Percentiles rank a stretch among this genome's conserved stretches.
Conservation (phyloP, 768 basidiomycete species). For the Rhodotorula toruloides region DNA sequence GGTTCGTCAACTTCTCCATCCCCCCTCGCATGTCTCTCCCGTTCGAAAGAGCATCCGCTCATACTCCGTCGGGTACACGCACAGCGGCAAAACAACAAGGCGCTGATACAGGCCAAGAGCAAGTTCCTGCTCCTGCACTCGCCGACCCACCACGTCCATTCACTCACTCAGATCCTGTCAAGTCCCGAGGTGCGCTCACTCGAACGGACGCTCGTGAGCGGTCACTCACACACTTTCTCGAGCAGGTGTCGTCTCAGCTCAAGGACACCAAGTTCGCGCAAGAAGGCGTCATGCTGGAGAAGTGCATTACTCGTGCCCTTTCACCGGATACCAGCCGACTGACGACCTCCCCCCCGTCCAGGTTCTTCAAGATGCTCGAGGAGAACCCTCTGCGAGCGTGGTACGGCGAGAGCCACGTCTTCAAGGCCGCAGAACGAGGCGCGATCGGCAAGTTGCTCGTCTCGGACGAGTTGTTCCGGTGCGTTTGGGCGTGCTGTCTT, state of each 20-base stretch:
- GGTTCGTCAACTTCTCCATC: slow-evolving; percentile 7
- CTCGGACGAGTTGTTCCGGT: slow-evolving; percentile 91
- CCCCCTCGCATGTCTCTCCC: too few species aligned
- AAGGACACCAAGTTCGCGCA: slow-evolving; percentile 95
- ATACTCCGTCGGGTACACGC: background rate
- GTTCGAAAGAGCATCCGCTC: too few species aligned
- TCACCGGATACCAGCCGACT: background rate
- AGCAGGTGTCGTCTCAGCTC: slow-evolving; percentile 64
- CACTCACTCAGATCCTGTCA: slow-evolving; percentile 84
- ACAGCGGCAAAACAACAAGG: slow-evolving; percentile 68
- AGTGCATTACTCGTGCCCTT: slow-evolving; percentile 50
- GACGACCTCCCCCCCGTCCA: slow-evolving; percentile 47
- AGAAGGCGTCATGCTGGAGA: slow-evolving; percentile 86
- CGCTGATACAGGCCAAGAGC: slow-evolving; percentile 67
- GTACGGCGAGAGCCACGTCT: slow-evolving; percentile 95
- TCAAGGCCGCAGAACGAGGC: slow-evolving; percentile 81
- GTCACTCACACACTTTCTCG: slow-evolving; percentile 4
- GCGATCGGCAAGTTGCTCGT: slow-evolving; percentile 92
- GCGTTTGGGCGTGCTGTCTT: slow-evolving; percentile 32
- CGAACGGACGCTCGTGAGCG: background rate
- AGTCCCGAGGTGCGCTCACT: slow-evolving; percentile 70
- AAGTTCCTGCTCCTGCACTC: slow-evolving; percentile 89
- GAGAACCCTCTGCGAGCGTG: slow-evolving; percentile 92
- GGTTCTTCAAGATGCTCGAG: slow-evolving; percentile 97
- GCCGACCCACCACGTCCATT: slow-evolving; percentile 90